Base-by-base conservation (phyloP, 148 eudicot species). In the Tetragonia tetragonoides region DNA sequence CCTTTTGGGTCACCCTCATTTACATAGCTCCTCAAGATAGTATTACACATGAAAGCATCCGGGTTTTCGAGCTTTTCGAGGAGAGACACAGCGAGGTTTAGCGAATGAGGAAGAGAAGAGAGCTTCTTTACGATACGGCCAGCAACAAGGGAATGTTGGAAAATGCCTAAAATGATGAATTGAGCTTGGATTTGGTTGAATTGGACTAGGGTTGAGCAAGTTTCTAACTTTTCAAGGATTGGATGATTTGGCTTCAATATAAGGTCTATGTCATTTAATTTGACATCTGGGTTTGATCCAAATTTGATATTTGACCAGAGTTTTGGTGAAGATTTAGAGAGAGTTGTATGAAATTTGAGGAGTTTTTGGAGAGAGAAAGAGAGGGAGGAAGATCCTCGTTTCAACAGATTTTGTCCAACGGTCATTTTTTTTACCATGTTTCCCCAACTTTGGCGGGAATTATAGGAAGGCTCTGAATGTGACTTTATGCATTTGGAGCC, bases 21-120 rank as follows among this genome's bases (percentile, higher is more conserved):
- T 72, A 83, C 81, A 77, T n/a, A 84, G 1, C 90, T 63, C 75
- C 86, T 88, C n/a, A 87, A 75, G 67, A 88, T 78, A 14, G 87
- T 79, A 79, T 88, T 88, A 63, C 94, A 88, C 70, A 90, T 68
- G 51, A 88, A 90, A 17, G 89, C 91, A 86, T 87, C 90, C 3
- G 86, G 89, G 63, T 84, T 74, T 56, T 90, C 81, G 21, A 86
- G 56, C 15, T 44, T 41, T 56, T 74, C 64, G 18, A 88, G 79
- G 15, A 88, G 69, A 60, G 74, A 68, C 24, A 90, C 83, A 1
- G 91, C 91, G 11, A 57, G 65, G 49, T 71, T 39, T 56, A 87
- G 62, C 49, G 75, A 67, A 10, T 72, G 68, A 5, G 84, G 85
- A 71, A 84, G 79, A 57, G 81, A 87, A 53, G 80, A 90, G 2